phyloP scores from a whole-genome alignment of 2,329 filamentous ascomycete genomes.

The Arthrobotrys iridis region DNA sequence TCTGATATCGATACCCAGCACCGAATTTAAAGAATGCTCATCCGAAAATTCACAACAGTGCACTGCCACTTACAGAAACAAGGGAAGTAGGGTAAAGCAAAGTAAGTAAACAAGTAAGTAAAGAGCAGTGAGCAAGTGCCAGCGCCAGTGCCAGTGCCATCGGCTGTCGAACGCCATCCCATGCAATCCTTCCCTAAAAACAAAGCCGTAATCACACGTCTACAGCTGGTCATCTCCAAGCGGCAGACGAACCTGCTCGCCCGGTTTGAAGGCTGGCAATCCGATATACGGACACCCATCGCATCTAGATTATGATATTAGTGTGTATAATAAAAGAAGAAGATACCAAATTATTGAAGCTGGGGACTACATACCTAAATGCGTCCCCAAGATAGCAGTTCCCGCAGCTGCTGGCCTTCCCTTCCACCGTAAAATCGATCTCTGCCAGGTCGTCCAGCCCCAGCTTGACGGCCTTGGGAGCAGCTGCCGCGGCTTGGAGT shows the following conservation, averaged over 20 bases:
- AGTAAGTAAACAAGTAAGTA: not conserved
- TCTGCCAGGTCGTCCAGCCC: slow-evolving; percentile 82
- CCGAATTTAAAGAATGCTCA: too few species aligned
- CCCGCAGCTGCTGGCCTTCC: slow-evolving; percentile 92
- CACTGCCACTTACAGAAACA: too few species aligned
- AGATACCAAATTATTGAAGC: not conserved
- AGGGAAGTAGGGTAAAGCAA: too few species aligned
- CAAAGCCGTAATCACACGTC: slow-evolving; percentile 38
- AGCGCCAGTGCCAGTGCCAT: too few species aligned
- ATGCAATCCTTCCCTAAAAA: slow-evolving; percentile 22
- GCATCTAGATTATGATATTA: slow-evolving; percentile 63
- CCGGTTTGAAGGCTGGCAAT: slow-evolving; percentile 93
- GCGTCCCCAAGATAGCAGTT: slow-evolving; percentile 95
- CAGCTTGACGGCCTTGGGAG: slow-evolving; percentile 70
- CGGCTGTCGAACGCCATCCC: slow-evolving; percentile 22
- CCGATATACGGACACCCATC: slow-evolving; percentile 84
- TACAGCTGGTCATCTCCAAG: slow-evolving; percentile 87
- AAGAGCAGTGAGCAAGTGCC: not conserved
- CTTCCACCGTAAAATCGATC: slow-evolving; percentile 96
- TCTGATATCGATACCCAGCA: too few species aligned
- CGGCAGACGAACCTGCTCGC: slow-evolving; percentile 88
- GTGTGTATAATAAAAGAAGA: not conserved
- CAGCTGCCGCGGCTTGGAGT: slow-evolving; percentile 55
- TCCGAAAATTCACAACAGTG: too few species aligned
- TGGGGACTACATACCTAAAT: slow-evolving; percentile 63